These are phyloP conservation scores for Globisporangium irregulare DNA, from an alignment of 352 stramenopile genomes.

Conservation along the genomic window DNA sequence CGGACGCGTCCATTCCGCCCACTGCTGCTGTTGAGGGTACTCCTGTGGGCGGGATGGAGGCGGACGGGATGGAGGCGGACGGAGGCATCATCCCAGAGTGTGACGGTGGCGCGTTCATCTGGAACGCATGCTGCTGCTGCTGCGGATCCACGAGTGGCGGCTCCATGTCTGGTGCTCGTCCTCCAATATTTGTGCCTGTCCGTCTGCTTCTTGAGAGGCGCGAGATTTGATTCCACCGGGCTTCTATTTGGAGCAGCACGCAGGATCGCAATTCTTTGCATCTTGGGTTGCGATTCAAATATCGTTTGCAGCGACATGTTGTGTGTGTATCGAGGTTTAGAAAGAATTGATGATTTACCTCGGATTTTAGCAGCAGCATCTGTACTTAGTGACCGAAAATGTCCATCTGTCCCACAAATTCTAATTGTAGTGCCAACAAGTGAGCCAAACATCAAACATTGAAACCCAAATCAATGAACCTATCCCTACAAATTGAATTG, in stretches of 20 bases:
- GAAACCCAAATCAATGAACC: neutral
- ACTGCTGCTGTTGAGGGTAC: neutral
- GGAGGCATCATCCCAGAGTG: neutral
- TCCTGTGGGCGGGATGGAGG: neutral
- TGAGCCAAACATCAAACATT: neutral
- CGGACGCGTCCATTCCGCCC: constrained; percentile 1
- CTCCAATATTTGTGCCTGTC: neutral
- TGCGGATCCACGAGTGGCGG: constrained; percentile 9
- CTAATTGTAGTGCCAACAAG: no score
- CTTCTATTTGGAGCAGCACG: neutral
- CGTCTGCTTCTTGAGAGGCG: neutral
- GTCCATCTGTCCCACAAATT: neutral
- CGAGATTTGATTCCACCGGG: constrained; percentile 1
- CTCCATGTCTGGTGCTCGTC: constrained; percentile 7
- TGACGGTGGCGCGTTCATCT: neutral
- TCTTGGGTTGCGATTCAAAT: neutral
- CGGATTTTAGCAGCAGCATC: no score
- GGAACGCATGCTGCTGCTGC: constrained; percentile 14
- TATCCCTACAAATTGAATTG: neutral
- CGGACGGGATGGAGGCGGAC: neutral
- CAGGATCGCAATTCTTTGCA: neutral
- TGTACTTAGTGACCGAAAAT: no score
- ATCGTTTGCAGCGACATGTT: neutral
- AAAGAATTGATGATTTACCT: no score
- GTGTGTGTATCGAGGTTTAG: no score